Conservation (phyloP, 768 basidiomycete genomes). For the Pilatotrama ljubarskyi region DNA sequence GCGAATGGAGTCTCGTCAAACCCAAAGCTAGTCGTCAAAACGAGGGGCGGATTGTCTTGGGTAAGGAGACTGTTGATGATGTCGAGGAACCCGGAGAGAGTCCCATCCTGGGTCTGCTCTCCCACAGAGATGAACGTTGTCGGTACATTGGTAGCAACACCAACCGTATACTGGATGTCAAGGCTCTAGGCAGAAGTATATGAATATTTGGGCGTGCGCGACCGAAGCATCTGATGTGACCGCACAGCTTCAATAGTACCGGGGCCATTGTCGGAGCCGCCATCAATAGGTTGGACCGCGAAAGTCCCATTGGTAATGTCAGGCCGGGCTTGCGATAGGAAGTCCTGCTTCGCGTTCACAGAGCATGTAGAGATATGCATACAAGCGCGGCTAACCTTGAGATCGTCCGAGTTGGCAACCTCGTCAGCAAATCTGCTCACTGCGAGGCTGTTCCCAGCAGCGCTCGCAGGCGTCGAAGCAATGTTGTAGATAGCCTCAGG, state of each 20-base stretch:
- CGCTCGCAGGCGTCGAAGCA: conserved; percentile 33
- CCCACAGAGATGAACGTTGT: conserved; percentile 37
- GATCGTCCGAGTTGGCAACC: conserved; percentile 33
- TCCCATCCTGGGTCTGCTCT: conserved; percentile 30
- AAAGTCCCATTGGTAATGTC: conserved; percentile 28
- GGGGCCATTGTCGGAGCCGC: conserved; percentile 40
- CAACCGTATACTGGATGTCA: conserved; percentile 40
- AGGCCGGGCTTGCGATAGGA: conserved; percentile 29
- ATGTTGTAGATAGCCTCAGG: conserved; percentile 37
- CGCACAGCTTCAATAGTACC: conserved; percentile 27
- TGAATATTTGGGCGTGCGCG: too few species aligned
- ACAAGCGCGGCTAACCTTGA: conserved; percentile 22
- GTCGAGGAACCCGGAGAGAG: conserved; percentile 37
- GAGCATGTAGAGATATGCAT: conserved; percentile 33
- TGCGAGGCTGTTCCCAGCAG: conserved; percentile 29
- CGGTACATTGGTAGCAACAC: conserved; percentile 37
- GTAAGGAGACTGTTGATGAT: conserved; percentile 30
- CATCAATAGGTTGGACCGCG: conserved; percentile 30
- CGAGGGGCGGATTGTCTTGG: conserved; percentile 31
- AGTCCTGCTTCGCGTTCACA: conserved; percentile 28
- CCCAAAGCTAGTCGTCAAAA: conserved; percentile 38
- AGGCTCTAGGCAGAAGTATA: conserved; percentile 32
- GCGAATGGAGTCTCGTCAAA: conserved; percentile 33
- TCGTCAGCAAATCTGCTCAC: conserved; percentile 36
- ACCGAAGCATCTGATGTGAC: too few species aligned